phyloP scores from a whole-genome alignment of 2,329 filamentous ascomycete species.

The Penicillium sp. region DNA sequence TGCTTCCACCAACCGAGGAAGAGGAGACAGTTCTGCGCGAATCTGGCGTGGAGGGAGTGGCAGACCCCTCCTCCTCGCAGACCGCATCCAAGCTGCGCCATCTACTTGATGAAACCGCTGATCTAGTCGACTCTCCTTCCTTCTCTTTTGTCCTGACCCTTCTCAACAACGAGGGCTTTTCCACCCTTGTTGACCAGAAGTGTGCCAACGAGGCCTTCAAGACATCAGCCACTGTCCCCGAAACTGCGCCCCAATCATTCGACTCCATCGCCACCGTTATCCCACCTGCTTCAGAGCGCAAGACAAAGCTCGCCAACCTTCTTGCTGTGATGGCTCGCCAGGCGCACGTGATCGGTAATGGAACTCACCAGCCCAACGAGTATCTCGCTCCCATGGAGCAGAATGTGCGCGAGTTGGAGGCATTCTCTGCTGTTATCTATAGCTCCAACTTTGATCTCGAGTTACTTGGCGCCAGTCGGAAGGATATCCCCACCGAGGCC shows the following conservation, averaged over 20 bases:
- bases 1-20: conserved; percentile 77
- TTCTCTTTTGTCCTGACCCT: conserved; percentile 86
- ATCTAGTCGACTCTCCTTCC: conserved; percentile 90
- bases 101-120: conserved; percentile 91
- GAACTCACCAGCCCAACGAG: conserved; percentile 53
- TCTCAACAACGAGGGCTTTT: conserved; percentile 86
- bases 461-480: conserved; percentile 29
- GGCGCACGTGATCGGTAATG: conserved; percentile 84
- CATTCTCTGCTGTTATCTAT: conserved; percentile 55
- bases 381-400: conserved; percentile 51
- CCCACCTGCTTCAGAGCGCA: conserved; percentile 46
- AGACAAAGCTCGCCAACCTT: conserved; percentile 82
- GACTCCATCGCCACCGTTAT: conserved; percentile 49
- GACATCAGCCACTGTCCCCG: conserved; percentile 37
- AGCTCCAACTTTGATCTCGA: conserved; percentile 51
- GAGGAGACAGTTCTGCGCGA: conserved; percentile 85
- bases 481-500: conserved; percentile 3
- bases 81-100: conserved; percentile 67
- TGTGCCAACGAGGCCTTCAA: conserved; percentile 81
- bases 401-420: conserved; percentile 52
- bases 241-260: conserved; percentile 50
- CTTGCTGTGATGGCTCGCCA: conserved; percentile 89
- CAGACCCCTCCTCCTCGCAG: conserved; percentile 41
- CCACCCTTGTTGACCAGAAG: conserved; percentile 79
- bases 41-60: conserved; percentile 69